Base-by-base conservation (phyloP, 2,329 filamentous ascomycete genomes). In the Diaporthe aspalathi region DNA sequence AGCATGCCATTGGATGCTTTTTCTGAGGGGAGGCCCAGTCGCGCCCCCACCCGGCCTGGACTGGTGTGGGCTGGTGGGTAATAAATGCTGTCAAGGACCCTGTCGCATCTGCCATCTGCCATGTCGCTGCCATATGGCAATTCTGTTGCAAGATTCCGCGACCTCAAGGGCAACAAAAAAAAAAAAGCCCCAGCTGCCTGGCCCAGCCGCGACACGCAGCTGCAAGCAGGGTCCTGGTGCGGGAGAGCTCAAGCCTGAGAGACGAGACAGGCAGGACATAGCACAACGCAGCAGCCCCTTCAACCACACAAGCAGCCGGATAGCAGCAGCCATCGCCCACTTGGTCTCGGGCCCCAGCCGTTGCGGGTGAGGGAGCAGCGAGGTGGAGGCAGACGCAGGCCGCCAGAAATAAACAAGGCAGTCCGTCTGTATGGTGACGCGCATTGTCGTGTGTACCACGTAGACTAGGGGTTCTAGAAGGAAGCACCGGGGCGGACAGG, bases 61-160 rank as follows among this genome's bases (percentile, higher is more conserved):
- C n/a, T 68, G 22, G 43, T 68, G 67, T 56, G 53, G 32, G 45
- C 27, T 60, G 54, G 67, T 60, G 67, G 67, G 53, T 68, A 57
- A 57, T 68, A 57, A 57, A 68, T 40, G 22, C 35, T 45, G 63
- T 29, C 38, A 45, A 60, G 67, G 53, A 68, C 67, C 67, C 67
- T 68, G 67, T 38, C 47, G 67, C 60, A 65, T 65, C 60, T 65
- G 67, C 67, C 43, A 68, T 45, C 24, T 68, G 67, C 67, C 53
- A 68, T 68, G 67, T 43, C 52, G 47, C 50, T 60, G 67, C 67
- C 67, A 68, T 68, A 68, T 68, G 67, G 67, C 67, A 68, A 47
- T 68, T 52, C 53, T 60, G 67, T 52, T 56, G 43, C 53, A 68
- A 60, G 43, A 52, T 60, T 52, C 45, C 43, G 32, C 49, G 24